Evolutionary conservation across 2,329 filamentous ascomycete genomes (phyloP).

Genomic region (Aspergillus hiratsukae): DNA sequence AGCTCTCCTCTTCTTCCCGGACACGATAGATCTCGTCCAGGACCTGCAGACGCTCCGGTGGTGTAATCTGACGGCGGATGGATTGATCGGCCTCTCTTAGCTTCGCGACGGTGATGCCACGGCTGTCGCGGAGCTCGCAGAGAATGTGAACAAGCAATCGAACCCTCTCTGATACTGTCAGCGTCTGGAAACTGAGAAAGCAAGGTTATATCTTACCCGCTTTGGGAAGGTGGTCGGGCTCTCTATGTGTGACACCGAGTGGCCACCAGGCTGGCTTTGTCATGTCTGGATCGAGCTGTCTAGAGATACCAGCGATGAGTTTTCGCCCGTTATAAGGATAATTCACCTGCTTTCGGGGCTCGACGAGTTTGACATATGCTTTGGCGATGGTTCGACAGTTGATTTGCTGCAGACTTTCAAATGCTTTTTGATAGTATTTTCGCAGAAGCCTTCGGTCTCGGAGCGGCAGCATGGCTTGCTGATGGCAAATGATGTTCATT

Average conservation of each 20-base stretch:
- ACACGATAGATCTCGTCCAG: conserved; percentile 34
- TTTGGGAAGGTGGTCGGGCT: conserved; percentile 33
- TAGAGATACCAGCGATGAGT: conserved; percentile 25
- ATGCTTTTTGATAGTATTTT: conserved; percentile 31
- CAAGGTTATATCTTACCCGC: conserved; percentile 16
- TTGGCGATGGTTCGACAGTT: conserved; percentile 34
- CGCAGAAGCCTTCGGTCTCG: conserved; percentile 21
- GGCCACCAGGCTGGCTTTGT: conserved; percentile 36
- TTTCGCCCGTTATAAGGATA: conserved; percentile 34
- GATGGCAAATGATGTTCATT: conserved; percentile 20
- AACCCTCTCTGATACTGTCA: conserved; percentile 22
- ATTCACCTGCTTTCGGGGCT: conserved; percentile 34
- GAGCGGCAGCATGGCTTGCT: conserved; percentile 22
- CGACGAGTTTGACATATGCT: conserved; percentile 33
- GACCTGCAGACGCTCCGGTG: conserved; percentile 24
- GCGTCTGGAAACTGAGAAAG: background rate
- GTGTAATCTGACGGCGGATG: conserved; percentile 29
- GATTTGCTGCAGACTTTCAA: conserved; percentile 32
- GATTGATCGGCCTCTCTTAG: conserved; percentile 31
- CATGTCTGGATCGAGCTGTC: conserved; percentile 28
- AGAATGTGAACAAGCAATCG: conserved; percentile 31
- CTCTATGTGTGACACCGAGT: conserved; percentile 26
- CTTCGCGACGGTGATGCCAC: conserved; percentile 29
- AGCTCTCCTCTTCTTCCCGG: conserved; percentile 29
- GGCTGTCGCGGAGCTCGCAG: conserved; percentile 30